These are phyloP conservation scores for Elsinoe arachidis DNA, from an alignment of 2,329 filamentous ascomycete species.

Conservation along the genomic window DNA sequence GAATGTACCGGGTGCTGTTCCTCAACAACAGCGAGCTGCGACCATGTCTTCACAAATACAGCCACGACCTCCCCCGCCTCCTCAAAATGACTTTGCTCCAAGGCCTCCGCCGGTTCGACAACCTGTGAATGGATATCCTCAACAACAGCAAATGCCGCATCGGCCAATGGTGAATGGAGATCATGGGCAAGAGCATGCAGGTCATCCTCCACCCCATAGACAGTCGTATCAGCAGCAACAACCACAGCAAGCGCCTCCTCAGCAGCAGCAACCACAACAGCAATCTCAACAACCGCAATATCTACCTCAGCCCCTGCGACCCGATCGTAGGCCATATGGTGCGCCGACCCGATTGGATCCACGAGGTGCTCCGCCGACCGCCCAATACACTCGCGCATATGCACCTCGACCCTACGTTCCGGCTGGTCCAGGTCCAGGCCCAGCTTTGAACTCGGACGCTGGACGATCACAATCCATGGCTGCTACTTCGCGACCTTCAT, in stretches of 20 bases:
- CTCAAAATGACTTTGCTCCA: slow-evolving; percentile 46
- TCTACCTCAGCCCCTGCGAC: slow-evolving; percentile 52
- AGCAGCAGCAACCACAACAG: slow-evolving; percentile 31
- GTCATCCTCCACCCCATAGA: slow-evolving; percentile 23
- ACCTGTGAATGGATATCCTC: slow-evolving; percentile 33
- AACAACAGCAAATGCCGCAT: slow-evolving; percentile 19
- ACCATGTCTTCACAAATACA: slow-evolving; percentile 45
- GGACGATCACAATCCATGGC: slow-evolving; percentile 93
- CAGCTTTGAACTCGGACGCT: slow-evolving; percentile 71
- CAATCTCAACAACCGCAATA: slow-evolving; percentile 38
- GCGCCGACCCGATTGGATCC: slow-evolving; percentile 63
- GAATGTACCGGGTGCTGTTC: slow-evolving; percentile 45
- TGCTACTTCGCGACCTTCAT: slow-evolving; percentile 60
- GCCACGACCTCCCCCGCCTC: slow-evolving; percentile 1
- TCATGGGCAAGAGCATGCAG: slow-evolving; percentile 23
- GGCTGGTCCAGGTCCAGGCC: slow-evolving; percentile 34
- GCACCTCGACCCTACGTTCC: slow-evolving; percentile 23
- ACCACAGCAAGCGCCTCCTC: slow-evolving; percentile 22
- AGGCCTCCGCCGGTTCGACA: slow-evolving; percentile 54
- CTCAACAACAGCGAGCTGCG: slow-evolving; percentile 59
- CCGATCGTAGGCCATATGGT: slow-evolving; percentile 61
- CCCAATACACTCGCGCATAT: slow-evolving; percentile 35
- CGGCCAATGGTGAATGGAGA: slow-evolving; percentile 31
- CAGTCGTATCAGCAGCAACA: slow-evolving; percentile 35
- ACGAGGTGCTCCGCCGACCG: slow-evolving; percentile 41